phyloP scores from a whole-genome alignment of 352 stramenopile species.

The Aphanomyces euteiches region DNA sequence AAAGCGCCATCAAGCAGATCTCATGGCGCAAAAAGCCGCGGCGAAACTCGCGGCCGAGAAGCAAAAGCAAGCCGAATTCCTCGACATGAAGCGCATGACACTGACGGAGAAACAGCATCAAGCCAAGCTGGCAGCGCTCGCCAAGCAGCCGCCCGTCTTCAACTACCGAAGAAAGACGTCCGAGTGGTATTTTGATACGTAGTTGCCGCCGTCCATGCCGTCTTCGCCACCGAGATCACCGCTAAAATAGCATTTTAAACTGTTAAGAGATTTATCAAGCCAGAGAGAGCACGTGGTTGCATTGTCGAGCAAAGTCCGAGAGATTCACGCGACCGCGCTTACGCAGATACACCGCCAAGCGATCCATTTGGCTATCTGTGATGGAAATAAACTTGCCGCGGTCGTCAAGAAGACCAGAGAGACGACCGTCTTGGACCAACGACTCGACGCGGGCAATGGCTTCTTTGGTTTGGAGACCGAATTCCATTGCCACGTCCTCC shows the following conservation, averaged over 20 bases:
- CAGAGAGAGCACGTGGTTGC: constrained; percentile 51
- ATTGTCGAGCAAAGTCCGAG: constrained; percentile 63
- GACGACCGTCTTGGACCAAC: constrained; percentile 48
- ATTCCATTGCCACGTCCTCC: constrained; percentile 64
- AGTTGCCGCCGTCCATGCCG: not conserved
- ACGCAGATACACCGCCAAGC: constrained; percentile 64
- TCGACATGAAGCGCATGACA: constrained; percentile 77
- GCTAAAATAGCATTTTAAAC: too few relatives aligned
- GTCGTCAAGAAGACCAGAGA: constrained; percentile 74
- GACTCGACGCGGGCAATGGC: constrained; percentile 60
- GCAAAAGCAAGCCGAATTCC: constrained; percentile 59
- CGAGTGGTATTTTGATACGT: constrained; percentile 82
- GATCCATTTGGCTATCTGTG: constrained; percentile 72
- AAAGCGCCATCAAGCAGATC: constrained; percentile 62
- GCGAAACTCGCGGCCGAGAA: constrained; percentile 48
- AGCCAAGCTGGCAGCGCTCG: constrained; percentile 57
- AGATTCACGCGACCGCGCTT: constrained; percentile 59
- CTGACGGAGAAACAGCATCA: constrained; percentile 71
- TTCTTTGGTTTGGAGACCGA: constrained; percentile 61
- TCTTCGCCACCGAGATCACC: too few relatives aligned
- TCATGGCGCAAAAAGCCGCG: constrained; percentile 58
- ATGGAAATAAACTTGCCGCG: constrained; percentile 82
- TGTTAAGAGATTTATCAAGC: too few relatives aligned
- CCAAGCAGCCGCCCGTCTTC: constrained; percentile 42
- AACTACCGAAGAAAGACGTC: constrained; percentile 70